Evolutionary conservation across 2,329 filamentous ascomycete genomes (phyloP).

Genomic region (Nemania abortiva): DNA sequence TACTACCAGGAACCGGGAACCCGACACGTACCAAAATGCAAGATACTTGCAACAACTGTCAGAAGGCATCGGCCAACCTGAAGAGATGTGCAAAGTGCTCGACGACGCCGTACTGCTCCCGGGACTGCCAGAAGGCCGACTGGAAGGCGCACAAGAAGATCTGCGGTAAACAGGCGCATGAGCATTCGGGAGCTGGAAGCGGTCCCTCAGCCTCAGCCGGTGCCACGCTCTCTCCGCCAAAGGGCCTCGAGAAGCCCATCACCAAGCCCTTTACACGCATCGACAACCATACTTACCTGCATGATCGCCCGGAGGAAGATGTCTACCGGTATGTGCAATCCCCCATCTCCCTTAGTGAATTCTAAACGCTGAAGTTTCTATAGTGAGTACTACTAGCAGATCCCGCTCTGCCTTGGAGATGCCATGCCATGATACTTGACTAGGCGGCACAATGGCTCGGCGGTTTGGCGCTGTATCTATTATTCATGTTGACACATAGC

Average conservation of each 20-base stretch:
- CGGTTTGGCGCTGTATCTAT: background rate
- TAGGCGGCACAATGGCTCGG: background rate
- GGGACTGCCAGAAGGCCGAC: constrained; percentile 41
- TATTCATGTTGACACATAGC: background rate
- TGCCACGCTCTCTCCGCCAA: constrained; percentile 27
- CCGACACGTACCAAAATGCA: constrained; percentile 24
- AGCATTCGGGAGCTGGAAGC: background rate
- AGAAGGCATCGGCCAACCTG: constrained; percentile 35
- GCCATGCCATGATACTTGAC: background rate
- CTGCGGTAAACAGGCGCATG: constrained; percentile 33
- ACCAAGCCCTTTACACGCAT: constrained; percentile 37
- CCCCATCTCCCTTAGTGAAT: background rate
- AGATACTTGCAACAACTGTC: constrained; percentile 36
- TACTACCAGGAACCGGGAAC: background rate
- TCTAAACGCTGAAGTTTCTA: constrained; percentile 4
- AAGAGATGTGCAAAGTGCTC: constrained; percentile 41
- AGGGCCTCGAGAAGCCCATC: constrained; percentile 33
- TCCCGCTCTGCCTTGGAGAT: background rate
- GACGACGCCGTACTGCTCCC: constrained; percentile 39
- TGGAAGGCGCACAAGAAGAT: constrained; percentile 42
- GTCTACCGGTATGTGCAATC: constrained; percentile 34
- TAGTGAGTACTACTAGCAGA: constrained; percentile 18
- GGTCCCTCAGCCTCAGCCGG: background rate
- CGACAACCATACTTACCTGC: constrained; percentile 34
- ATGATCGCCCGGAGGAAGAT: constrained; percentile 37